Percentiles rank a stretch among this genome's conserved stretches.
phyloP scores from a whole-genome alignment of 179 eudicot species.

The Heliamphora pulchella region DNA sequence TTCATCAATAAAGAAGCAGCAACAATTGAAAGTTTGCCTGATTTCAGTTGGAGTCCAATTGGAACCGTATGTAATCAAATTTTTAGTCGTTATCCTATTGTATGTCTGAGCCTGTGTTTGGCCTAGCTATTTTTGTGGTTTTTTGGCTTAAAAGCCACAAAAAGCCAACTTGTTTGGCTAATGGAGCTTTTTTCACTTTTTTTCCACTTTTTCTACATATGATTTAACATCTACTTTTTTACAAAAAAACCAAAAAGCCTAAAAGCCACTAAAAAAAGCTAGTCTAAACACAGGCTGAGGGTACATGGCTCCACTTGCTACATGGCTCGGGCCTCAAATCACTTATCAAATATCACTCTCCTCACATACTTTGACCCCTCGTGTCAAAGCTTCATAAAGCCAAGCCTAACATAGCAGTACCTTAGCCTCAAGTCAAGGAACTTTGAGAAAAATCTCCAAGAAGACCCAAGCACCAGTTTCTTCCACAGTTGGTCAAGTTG shows the following conservation, averaged over 20 bases:
- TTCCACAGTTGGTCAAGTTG: neutral
- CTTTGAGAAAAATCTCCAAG: neutral
- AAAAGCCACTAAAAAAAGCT: too few species aligned
- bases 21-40: neutral
- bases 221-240: too few species aligned
- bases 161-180: too few species aligned
- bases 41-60: neutral
- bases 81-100: neutral
- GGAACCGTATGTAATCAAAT: neutral
- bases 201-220: too few species aligned
- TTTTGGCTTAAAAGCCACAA: too few species aligned
- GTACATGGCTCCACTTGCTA: neutral
- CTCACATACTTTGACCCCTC: neutral
- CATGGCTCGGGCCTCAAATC: neutral
- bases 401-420: neutral
- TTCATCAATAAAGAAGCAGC: neutral
- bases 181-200: too few species aligned
- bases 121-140: too few species aligned
- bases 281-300: neutral
- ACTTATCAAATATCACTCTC: too few species aligned
- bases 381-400: neutral
- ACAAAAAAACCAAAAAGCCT: too few species aligned
- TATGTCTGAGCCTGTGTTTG: too few species aligned
- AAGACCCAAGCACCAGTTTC: neutral
- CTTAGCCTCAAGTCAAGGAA: neutral